Base-by-base conservation (phyloP, 805 yeast genomes). In the Pachysolen tannophilus region DNA sequence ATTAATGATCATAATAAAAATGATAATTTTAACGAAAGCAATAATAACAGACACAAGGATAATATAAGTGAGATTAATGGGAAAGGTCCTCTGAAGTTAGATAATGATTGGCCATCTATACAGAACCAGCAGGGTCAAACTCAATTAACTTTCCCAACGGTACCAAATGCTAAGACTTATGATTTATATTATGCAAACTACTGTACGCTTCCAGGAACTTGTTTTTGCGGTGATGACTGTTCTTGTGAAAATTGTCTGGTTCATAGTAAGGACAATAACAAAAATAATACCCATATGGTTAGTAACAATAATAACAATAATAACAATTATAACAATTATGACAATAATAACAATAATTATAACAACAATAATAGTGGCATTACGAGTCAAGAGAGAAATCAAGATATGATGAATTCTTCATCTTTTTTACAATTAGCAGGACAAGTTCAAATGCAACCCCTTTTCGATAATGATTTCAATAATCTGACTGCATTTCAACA, bases 151-250 rank as follows among this genome's bases (percentile, higher is more conserved):
- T n/a, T 16, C 6, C n/a, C 38, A 26, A 3, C 26, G 8, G 10
- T 18, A 30, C 15, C 24, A 13, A 28, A 39, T 3, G 19, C 42
- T 11, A 23, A 34, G 26, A 28, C 47, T 4, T 58, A 54, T 35
- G 60, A 59, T 34, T 41, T 57, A 42, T 57, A 43, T 28, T 33
- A 53, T 15, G 55, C 60, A 1, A 53, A 57, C 24, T 37, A 58
- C 0, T 57, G 61, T 36, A 45, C 56, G 5, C 54, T 56, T 17
- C 58, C 61, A 0, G 63, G 62, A 1, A 45, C 60, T 1, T 59
- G 63, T 41, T 32, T 46, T 7, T 59, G 63, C 41, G 55, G 48
- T 6, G 53, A 56, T 3, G 53, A 42, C 14, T 59, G 64, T 43
- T 31, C 41, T 5, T 59, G 64, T 42, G 49, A 45, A 11, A 50